Conservation (phyloP, 306 rosid genomes). For the Cucumis cinereus region DNA sequence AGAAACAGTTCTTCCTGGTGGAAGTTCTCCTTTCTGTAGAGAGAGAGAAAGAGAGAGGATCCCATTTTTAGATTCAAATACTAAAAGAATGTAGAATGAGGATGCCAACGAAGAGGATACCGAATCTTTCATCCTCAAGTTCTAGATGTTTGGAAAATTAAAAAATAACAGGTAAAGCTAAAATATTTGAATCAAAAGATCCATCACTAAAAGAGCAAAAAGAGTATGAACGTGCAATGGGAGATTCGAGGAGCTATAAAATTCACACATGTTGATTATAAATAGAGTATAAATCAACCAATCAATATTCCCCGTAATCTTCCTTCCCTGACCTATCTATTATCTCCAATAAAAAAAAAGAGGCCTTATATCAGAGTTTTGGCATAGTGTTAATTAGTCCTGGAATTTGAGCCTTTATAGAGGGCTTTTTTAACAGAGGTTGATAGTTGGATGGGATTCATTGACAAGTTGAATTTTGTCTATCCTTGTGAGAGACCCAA, state of each 20-base stretch:
- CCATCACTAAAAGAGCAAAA: background rate
- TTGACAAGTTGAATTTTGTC: too few relatives aligned
- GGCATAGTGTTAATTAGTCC: too few relatives aligned
- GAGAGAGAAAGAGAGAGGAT: background rate
- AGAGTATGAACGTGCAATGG: background rate
- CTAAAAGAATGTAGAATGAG: background rate
- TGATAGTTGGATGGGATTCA: too few relatives aligned
- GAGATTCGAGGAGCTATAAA: background rate
- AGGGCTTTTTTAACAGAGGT: too few relatives aligned
- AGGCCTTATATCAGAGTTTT: too few relatives aligned
- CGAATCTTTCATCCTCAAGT: background rate
- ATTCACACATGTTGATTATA: background rate
- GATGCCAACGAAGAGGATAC: background rate
- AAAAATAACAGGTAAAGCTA: background rate
- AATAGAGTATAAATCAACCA: background rate
- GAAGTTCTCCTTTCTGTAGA: conserved; percentile 85
- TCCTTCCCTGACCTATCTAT: too few relatives aligned
- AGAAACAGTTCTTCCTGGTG: conserved; percentile 61
- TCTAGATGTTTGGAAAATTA: background rate
- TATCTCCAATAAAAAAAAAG: too few relatives aligned
- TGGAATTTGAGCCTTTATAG: too few relatives aligned
- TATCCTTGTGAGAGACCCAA: too few relatives aligned
- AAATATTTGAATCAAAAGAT: background rate
- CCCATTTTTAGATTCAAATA: background rate
- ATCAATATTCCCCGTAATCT: too few relatives aligned